Conservation (phyloP, 1,139 yeast species). For the Pichia sp. region DNA sequence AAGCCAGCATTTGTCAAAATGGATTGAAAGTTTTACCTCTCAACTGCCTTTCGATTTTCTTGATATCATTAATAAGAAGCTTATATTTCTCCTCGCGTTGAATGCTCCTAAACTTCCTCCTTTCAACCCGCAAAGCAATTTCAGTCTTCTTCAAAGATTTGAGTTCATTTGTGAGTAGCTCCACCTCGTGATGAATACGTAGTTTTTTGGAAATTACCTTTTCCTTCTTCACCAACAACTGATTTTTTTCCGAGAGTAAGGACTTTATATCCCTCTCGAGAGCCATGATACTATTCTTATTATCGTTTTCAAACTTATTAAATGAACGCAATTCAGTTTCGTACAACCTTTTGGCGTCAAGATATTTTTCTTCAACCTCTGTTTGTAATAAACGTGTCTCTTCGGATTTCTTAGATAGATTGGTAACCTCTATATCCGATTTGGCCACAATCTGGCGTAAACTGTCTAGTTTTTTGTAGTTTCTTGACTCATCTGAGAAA, state of each 20-base stretch:
- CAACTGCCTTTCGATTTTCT: conserved; percentile 24
- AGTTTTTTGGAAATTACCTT: conserved; percentile 32
- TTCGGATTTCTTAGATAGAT: conserved; percentile 37
- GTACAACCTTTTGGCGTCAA: conserved; percentile 38
- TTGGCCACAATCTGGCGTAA: conserved; percentile 39
- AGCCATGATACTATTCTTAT: conserved; percentile 24
- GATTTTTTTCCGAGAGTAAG: conserved; percentile 34
- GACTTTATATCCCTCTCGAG: conserved; percentile 27
- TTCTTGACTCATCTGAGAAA: conserved; percentile 43
- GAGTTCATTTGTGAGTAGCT: conserved; percentile 31
- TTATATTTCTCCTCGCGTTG: conserved; percentile 25
- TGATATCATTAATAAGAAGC: conserved; percentile 21
- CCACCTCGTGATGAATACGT: conserved; percentile 29
- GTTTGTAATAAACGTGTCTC: conserved; percentile 33
- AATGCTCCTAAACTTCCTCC: conserved; percentile 28
- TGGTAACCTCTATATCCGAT: conserved; percentile 37
- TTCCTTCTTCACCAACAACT: conserved; percentile 35
- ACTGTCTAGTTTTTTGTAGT: conserved; percentile 40
- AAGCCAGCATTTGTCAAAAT: neutral
- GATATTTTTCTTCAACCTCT: conserved; percentile 37
- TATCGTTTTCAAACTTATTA: conserved; percentile 33
- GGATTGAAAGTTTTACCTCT: conserved; percentile 12
- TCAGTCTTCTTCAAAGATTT: conserved; percentile 31
- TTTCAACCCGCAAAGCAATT: conserved; percentile 31
- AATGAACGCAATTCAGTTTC: conserved; percentile 36